These are phyloP conservation scores for Albifimbria verrucaria DNA, from an alignment of 2,329 filamentous ascomycete species.

Conservation along the genomic window DNA sequence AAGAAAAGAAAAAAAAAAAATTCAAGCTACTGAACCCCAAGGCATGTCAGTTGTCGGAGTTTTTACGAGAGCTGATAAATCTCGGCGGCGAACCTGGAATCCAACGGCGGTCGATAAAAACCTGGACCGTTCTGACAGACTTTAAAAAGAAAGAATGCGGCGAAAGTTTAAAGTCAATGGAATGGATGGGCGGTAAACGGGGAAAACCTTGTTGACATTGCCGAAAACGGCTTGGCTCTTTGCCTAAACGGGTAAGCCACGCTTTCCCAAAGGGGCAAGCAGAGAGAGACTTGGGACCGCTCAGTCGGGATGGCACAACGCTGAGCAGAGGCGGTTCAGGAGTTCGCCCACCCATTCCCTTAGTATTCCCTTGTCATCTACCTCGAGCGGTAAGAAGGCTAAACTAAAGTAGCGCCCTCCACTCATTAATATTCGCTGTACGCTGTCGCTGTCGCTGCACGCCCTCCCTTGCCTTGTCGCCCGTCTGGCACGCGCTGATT, in stretches of 20 bases:
- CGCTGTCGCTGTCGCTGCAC: too few species aligned
- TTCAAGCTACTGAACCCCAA: too few species aligned
- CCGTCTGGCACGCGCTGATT: background rate
- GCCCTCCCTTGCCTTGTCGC: background rate
- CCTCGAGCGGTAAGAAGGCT: background rate
- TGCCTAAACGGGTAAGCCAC: too few species aligned
- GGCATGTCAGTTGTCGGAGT: too few species aligned
- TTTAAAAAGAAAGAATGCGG: background rate
- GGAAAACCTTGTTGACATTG: background rate
- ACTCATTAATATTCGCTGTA: too few species aligned
- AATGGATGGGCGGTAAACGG: background rate
- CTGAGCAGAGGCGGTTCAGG: too few species aligned
- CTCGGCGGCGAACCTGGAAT: too few species aligned
- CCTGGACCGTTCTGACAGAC: too few species aligned
- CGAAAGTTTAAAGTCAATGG: background rate
- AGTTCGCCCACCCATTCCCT: background rate
- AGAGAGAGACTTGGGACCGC: background rate
- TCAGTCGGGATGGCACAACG: background rate
- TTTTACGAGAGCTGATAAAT: too few species aligned
- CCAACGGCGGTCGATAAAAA: too few species aligned
- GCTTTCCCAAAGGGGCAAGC: background rate
- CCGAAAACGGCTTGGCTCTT: too few species aligned
- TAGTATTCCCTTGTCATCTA: background rate
- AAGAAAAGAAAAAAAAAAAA: background rate
- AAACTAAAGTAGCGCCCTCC: background rate